Percentiles rank a stretch among this genome's conserved stretches.
Conservation (phyloP, 202 grass and related monocot genomes). For the Panicum virgatum region DNA sequence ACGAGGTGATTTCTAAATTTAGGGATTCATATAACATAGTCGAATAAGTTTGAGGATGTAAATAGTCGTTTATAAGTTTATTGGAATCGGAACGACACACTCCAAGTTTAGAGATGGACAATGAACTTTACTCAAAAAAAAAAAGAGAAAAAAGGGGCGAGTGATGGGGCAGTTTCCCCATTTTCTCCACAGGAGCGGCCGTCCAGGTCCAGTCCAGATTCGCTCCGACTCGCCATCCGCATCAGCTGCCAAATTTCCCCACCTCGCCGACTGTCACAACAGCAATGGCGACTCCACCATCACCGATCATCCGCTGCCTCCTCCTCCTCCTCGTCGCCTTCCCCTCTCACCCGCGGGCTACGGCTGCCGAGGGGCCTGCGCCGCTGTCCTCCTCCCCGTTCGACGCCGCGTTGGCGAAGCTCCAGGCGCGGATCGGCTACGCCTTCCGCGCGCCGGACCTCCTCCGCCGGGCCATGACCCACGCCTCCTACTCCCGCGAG, state of each 20-base stretch:
- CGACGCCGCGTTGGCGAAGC: constrained; percentile 44
- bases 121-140: too few relatives aligned
- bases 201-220: too few relatives aligned
- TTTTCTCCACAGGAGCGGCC: too few relatives aligned
- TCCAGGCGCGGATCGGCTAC: constrained; percentile 52
- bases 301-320: not conserved
- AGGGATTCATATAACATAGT: too few relatives aligned
- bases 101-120: too few relatives aligned
- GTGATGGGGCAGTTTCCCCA: too few relatives aligned
- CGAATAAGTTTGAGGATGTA: too few relatives aligned
- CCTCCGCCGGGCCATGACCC: constrained; percentile 58
- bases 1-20: too few relatives aligned
- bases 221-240: not conserved
- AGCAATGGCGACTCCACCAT: not conserved
- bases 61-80: too few relatives aligned
- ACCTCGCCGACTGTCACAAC: not conserved
- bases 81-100: too few relatives aligned
- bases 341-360: not conserved
- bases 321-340: not conserved
- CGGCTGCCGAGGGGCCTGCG: not conserved
- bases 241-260: not conserved
- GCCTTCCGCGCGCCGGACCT: constrained; percentile 37
- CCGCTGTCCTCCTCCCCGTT: constrained; percentile 34
- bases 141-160: too few relatives aligned
- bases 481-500: constrained; percentile 62